phyloP scores from a whole-genome alignment of 768 basidiomycete genomes.

The Crepidotus variabilis region DNA sequence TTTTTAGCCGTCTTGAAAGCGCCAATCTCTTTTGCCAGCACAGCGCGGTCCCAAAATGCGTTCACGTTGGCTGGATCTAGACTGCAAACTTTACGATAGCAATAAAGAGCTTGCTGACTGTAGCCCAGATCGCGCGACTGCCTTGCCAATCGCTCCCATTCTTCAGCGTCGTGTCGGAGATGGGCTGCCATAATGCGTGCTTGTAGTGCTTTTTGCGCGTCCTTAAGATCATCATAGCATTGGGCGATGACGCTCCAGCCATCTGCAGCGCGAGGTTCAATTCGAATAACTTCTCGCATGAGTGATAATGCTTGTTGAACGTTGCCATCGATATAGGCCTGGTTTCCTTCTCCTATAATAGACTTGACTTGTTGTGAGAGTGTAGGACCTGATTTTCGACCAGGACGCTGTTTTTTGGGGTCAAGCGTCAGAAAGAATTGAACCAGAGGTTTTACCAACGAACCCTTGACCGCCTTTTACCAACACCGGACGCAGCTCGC shows the following conservation, averaged over 20 bases:
- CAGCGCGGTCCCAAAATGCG: conserved; percentile 87
- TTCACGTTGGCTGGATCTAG: conserved; percentile 80
- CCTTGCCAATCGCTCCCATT: conserved; percentile 79
- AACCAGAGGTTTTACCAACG: conserved; percentile 5
- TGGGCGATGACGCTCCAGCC: conserved; percentile 90
- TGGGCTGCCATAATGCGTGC: conserved; percentile 89
- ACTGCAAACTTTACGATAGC: conserved; percentile 78
- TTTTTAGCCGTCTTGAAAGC: conserved; percentile 61
- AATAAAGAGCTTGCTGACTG: conserved; percentile 87
- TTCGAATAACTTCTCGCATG: conserved; percentile 90
- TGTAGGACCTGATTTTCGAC: conserved; percentile 42
- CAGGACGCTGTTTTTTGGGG: conserved; percentile 28
- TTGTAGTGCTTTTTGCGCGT: conserved; percentile 71
- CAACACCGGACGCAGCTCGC: conserved; percentile 71
- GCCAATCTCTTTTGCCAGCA: conserved; percentile 72
- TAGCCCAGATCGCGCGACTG: conserved; percentile 61
- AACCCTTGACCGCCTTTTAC: conserved; percentile 49
- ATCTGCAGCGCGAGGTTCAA: conserved; percentile 78
- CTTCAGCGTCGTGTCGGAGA: conserved; percentile 76
- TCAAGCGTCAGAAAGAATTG: conserved; percentile 6
- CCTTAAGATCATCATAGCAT: conserved; percentile 71
- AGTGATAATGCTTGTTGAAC: conserved; percentile 66
- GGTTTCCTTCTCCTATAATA: conserved; percentile 83
- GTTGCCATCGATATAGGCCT: conserved; percentile 75
- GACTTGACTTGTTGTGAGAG: conserved; percentile 69